Conservation (phyloP, 306 rosid species). For the Ochetophila trinervis region DNA sequence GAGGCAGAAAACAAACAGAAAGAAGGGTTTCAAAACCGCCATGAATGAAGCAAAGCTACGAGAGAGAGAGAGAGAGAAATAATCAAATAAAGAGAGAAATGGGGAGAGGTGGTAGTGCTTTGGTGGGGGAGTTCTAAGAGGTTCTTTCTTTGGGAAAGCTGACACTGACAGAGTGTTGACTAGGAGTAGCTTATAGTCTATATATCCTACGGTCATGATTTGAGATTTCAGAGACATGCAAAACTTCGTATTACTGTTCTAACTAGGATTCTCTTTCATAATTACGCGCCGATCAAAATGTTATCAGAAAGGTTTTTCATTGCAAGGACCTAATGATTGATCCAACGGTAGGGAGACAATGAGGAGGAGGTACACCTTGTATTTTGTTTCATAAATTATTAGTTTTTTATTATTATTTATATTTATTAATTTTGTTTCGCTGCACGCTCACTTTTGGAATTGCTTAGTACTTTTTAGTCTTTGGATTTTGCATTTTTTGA, state of each 20-base stretch:
- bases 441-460: conserved; percentile 45
- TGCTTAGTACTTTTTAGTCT: neutral
- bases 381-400: too few species aligned
- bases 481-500: conserved; percentile 26
- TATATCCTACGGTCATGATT: conserved; percentile 45
- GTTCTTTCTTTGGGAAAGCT: conserved; percentile 51
- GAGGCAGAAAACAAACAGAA: conserved; percentile 38
- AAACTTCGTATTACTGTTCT: neutral
- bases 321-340: neutral
- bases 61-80: conserved; percentile 27
- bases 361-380: neutral
- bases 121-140: conserved; percentile 37
- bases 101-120: conserved; percentile 10
- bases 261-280: neutral
- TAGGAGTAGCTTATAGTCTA: conserved; percentile 22
- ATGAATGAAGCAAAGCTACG: conserved; percentile 32
- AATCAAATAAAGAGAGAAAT: conserved; percentile 25
- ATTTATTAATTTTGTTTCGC: conserved; percentile 24
- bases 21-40: conserved; percentile 40
- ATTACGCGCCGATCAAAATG: neutral
- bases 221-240: neutral
- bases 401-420: conserved; percentile 16
- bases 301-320: too few species aligned
- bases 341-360: conserved; percentile 9
- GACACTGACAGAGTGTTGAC: conserved; percentile 81